These are phyloP conservation scores for Chrysosporium queenslandicum DNA, from an alignment of 2,329 filamentous ascomycete genomes.

Conservation along the genomic window DNA sequence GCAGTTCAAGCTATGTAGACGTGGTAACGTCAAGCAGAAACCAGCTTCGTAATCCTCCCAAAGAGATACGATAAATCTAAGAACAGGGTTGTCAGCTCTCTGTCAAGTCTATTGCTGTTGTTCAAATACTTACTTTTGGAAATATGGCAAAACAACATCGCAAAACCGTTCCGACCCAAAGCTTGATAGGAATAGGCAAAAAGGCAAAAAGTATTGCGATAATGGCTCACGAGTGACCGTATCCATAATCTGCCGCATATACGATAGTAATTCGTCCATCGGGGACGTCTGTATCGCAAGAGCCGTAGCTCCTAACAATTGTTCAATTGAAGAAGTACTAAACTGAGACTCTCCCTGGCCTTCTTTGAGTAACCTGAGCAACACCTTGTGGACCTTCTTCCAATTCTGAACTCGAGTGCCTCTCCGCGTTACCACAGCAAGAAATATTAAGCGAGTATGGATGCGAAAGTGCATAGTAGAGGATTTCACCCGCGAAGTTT, in stretches of 20 bases:
- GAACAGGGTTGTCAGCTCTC: slow-evolving; percentile 16
- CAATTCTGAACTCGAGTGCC: slow-evolving; percentile 66
- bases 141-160: slow-evolving; percentile 65
- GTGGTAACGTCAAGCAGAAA: slow-evolving; percentile 58
- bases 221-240: slow-evolving; percentile 55
- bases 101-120: slow-evolving; percentile 14
- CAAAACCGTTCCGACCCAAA: slow-evolving; percentile 65
- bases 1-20: slow-evolving; percentile 41
- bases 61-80: slow-evolving; percentile 61
- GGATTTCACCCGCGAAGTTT: slow-evolving; percentile 20
- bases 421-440: slow-evolving; percentile 69
- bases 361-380: slow-evolving; percentile 45
- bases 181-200: slow-evolving; percentile 72
- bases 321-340: slow-evolving; percentile 23
- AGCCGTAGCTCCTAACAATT: slow-evolving; percentile 42
- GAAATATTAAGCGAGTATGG: slow-evolving; percentile 38
- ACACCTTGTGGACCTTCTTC: slow-evolving; percentile 51
- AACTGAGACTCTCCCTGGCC: slow-evolving; percentile 21
- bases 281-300: slow-evolving; percentile 66
- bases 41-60: slow-evolving; percentile 61
- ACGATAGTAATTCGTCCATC: slow-evolving; percentile 66
- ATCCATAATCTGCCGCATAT: slow-evolving; percentile 56
- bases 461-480: slow-evolving; percentile 28
- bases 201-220: slow-evolving; percentile 65
- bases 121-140: slow-evolving; percentile 54